These are phyloP conservation scores for Bothriochloa decipiens DNA, from an alignment of 176 grass and related monocot genomes.

Conservation along the genomic window DNA sequence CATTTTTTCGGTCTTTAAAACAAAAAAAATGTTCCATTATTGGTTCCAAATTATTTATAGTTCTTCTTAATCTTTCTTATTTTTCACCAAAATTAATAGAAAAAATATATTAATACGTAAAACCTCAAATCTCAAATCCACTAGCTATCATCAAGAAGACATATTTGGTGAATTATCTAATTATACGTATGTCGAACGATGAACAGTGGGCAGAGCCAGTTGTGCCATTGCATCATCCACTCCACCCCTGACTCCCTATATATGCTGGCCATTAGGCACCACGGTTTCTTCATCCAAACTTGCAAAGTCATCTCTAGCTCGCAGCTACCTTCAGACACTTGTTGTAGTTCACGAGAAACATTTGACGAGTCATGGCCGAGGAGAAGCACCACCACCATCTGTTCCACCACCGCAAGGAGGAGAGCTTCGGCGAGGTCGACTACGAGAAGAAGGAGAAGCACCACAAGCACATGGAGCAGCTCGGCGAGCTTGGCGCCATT, in stretches of 20 bases:
- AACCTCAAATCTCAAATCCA: no score
- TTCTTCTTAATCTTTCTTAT: not conserved
- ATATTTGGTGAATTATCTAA: no score
- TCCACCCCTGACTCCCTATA: not conserved
- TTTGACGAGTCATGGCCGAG: conserved; percentile 47
- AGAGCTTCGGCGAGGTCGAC: conserved; percentile 39
- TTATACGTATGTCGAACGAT: not conserved
- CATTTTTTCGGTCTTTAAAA: not conserved
- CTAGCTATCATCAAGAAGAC: no score
- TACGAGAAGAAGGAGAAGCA: conserved; percentile 72
- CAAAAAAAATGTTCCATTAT: not conserved
- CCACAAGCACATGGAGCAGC: conserved; percentile 74
- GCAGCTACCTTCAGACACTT: not conserved
- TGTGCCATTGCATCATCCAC: not conserved
- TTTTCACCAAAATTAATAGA: not conserved
- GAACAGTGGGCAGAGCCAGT: not conserved
- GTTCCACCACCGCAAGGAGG: conserved; percentile 55
- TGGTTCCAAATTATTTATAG: not conserved
- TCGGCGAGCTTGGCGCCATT: conserved; percentile 52
- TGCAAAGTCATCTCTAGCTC: not conserved
- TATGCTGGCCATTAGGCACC: not conserved
- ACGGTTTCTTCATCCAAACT: not conserved
- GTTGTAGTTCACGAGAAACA: not conserved
- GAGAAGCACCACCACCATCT: conserved; percentile 77
- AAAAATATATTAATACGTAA: no score